These are phyloP conservation scores for Fonsecaea nubica DNA, from an alignment of 2,329 filamentous ascomycete species.

Conservation along the genomic window DNA sequence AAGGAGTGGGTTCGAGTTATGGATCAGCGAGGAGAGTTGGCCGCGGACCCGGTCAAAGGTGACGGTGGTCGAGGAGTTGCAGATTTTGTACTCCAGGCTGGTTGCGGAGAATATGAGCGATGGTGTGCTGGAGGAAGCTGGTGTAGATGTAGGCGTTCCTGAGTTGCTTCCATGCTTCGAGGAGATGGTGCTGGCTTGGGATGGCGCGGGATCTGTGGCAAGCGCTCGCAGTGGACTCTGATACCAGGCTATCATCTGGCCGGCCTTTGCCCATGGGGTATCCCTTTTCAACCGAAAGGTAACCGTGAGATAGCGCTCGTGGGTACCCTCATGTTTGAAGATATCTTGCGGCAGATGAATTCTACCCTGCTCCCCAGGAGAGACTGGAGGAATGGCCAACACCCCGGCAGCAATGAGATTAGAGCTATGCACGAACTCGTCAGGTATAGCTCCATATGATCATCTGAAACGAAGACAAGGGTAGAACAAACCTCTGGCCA, in stretches of 20 bases:
- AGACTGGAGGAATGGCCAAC: conserved; percentile 18
- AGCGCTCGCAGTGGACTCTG: conserved; percentile 21
- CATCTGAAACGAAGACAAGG: background rate
- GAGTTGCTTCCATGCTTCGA: conserved; percentile 51
- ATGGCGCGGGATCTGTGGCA: conserved; percentile 1
- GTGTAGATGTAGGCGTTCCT: background rate
- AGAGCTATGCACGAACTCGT: conserved; percentile 9
- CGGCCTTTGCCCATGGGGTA: conserved; percentile 33
- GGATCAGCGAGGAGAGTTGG: conserved; percentile 21
- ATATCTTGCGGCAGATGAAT: conserved; percentile 31
- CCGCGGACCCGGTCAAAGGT: conserved; percentile 27
- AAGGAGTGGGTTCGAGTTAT: conserved; percentile 17
- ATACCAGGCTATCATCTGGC: conserved; percentile 34
- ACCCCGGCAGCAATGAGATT: conserved; percentile 17
- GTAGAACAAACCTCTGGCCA: conserved; percentile 49
- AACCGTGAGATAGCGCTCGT: conserved; percentile 33
- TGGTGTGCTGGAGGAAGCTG: background rate
- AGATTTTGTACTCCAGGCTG: conserved; percentile 19
- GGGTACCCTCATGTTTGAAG: conserved; percentile 1
- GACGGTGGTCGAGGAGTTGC: conserved; percentile 16
- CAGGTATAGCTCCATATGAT: background rate
- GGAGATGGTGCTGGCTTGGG: background rate
- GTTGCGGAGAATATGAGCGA: conserved; percentile 50
- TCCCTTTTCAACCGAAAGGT: conserved; percentile 26
- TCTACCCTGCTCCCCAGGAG: conserved; percentile 42